Percentiles rank a stretch among this genome's conserved stretches.
Evolutionary conservation across 371 early-diverging fungal genomes (phyloP).

Genomic region (Caulochytrium protostelioides): DNA sequence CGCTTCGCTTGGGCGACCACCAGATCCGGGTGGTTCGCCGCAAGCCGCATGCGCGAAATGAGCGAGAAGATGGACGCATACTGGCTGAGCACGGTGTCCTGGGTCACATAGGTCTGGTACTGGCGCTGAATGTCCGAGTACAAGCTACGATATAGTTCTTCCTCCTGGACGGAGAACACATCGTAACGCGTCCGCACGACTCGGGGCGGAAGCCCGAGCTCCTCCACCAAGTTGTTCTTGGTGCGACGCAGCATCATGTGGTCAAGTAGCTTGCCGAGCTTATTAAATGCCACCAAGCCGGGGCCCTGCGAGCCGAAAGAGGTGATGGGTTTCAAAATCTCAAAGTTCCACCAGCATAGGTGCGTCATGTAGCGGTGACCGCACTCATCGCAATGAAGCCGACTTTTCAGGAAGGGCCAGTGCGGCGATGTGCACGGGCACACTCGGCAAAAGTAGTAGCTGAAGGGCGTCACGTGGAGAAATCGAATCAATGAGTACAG

Average conservation of each 20-base stretch:
- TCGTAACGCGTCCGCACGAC: constrained; percentile 57
- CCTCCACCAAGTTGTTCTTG: constrained; percentile 72
- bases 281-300: constrained; percentile 48
- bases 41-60: constrained; percentile 24
- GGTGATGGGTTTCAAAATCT: constrained; percentile 83
- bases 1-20: constrained; percentile 21
- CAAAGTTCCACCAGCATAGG: constrained; percentile 90
- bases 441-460: constrained; percentile 68
- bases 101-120: constrained; percentile 45
- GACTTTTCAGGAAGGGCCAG: constrained; percentile 57
- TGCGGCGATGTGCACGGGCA: constrained; percentile 57
- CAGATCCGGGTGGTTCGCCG: constrained; percentile 81
- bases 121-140: constrained; percentile 33
- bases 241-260: constrained; percentile 83
- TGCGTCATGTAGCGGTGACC: constrained; percentile 44
- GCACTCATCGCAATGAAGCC: constrained; percentile 45
- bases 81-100: constrained; percentile 73
- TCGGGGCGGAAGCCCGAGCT: constrained; percentile 78
- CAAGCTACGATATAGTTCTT: constrained; percentile 72
- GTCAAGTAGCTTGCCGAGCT: constrained; percentile 56
- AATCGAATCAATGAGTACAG: constrained; percentile 87
- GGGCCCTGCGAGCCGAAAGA: constrained; percentile 38
- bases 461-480: constrained; percentile 35
- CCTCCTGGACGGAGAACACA: constrained; percentile 72
- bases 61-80: constrained; percentile 68